These are phyloP conservation scores for Croton laevigatus DNA, from an alignment of 441 rosid genomes.

Conservation along the genomic window DNA sequence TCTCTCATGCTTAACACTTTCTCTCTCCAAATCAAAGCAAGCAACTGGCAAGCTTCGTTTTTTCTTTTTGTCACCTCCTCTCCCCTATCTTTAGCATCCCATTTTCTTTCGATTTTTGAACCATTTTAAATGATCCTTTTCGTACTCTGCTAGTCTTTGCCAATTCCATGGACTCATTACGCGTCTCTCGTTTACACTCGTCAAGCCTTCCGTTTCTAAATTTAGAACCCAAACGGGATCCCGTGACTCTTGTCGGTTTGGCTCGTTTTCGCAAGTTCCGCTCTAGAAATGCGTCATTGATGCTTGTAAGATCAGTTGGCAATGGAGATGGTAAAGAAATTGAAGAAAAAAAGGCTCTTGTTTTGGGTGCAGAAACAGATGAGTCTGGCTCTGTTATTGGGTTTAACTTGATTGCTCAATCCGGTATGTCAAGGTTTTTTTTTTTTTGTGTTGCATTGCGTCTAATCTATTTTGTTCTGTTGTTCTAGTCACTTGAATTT, in stretches of 20 bases:
- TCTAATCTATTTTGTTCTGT: background rate
- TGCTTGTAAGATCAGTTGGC: slow-evolving; percentile 29
- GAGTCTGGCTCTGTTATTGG: slow-evolving; percentile 61
- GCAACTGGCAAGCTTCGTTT: slow-evolving; percentile 6
- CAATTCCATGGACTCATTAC: slow-evolving; percentile 44
- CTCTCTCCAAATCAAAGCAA: background rate
- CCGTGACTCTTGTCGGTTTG: slow-evolving; percentile 30
- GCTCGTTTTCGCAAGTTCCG: slow-evolving; percentile 23
- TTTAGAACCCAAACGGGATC: slow-evolving; percentile 11
- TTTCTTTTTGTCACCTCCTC: background rate
- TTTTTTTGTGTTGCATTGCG: background rate
- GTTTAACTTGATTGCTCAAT: slow-evolving; percentile 46
- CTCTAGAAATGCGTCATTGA: slow-evolving; percentile 27
- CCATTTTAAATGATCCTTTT: slow-evolving; percentile 14
- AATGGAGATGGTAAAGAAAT: background rate
- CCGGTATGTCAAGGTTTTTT: slow-evolving; percentile 37
- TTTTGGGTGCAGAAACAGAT: slow-evolving; percentile 53
- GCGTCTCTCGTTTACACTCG: slow-evolving; percentile 21
- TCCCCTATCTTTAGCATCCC: background rate
- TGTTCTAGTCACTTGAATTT: background rate
- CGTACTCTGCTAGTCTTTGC: background rate
- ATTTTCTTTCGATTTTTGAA: slow-evolving; percentile 9
- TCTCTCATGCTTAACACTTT: background rate
- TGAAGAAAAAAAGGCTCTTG: slow-evolving; percentile 21
- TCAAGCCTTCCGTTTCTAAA: slow-evolving; percentile 19